A percentile compares a stretch with the other conserved stretches of the same genome.
Evolutionary conservation across 1,139 yeast genomes (phyloP).

Genomic region (Scheffersomyces parashehatae): DNA sequence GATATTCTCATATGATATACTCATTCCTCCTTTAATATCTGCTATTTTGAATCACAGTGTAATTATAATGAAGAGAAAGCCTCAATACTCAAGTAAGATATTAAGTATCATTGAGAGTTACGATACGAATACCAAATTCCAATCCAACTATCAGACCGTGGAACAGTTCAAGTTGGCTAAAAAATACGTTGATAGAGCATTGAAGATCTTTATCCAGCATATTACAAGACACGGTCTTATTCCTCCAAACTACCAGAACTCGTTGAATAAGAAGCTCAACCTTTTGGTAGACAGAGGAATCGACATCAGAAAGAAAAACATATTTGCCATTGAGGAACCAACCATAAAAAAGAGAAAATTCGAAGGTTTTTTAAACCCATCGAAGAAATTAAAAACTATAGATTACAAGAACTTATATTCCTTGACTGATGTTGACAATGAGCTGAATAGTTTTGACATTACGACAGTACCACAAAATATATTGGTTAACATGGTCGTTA

Average conservation of each 20-base stretch:
- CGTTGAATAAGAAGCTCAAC: constrained; percentile 30
- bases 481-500: constrained; percentile 63
- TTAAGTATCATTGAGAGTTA: constrained; percentile 34
- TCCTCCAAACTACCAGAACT: constrained; percentile 29
- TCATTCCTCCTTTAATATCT: constrained; percentile 56
- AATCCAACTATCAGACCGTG: constrained; percentile 46
- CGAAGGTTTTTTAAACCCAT: constrained; percentile 28
- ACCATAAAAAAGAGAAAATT: constrained; percentile 40
- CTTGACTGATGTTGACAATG: constrained; percentile 61
- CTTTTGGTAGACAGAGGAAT: constrained; percentile 39
- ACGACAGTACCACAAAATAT: constrained; percentile 65
- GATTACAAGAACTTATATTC: constrained; percentile 53
- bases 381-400: constrained; percentile 29
- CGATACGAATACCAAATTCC: constrained; percentile 40
- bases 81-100: constrained; percentile 50
- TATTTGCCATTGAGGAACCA: constrained; percentile 31
- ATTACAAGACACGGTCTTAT: constrained; percentile 36
- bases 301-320: constrained; percentile 43
- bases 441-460: constrained; percentile 67
- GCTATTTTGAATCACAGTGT: constrained; percentile 56
- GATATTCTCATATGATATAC: constrained; percentile 54
- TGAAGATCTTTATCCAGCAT: constrained; percentile 39
- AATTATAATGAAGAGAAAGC: constrained; percentile 56
- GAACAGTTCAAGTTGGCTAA: constrained; percentile 44
- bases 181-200: constrained; percentile 43